Base-by-base conservation (phyloP, 108 stramenopile species). In the Parmales sp. region DNA sequence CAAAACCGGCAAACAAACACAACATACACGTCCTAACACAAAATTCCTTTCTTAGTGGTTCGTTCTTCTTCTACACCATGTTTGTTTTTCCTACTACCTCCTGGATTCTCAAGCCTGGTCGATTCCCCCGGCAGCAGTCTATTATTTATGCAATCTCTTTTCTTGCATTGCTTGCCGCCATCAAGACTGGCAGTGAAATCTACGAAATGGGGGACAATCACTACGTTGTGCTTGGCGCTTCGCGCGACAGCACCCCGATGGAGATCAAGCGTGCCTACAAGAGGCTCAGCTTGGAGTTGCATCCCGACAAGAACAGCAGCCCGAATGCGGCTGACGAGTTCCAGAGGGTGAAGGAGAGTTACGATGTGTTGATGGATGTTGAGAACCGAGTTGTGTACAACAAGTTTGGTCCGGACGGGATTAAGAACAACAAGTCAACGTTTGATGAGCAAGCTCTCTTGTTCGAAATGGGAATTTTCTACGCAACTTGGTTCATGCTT, bases 221-320 rank as follows among this genome's bases (percentile, higher is more conserved):
- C 73, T 98, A 98, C 74, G 45, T 74, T 9, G 70, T 88, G 41
- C 78, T 98, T 2, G 68, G 74, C 26, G 63, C 81, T n/a, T 83
- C 78, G 7, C 83, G 95, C 39, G 77, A 80, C 34, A 89, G 90
- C 44, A 91, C 83, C 38, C 88, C 93, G 16, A 78, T 93, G 39
- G 93, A 95, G 72, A 95, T 98, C 71, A 98, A 98, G 76, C 83
- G 90, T 8, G 90, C 95, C 39, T 98, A 98, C 88, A 91, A 93
- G 70, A 86, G 82, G 54, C 79, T 95, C 38, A 82, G 86, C 48
- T 80, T 96, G 16, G 86, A 93, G 80, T 87, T 96, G 18, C 97
- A 98, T 72, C 97, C 97, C 1, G 97, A 98, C 81, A 98, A 98
- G 77, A 96, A 96, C 75, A 87, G 83, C 37, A 83, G 83, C 45